These are phyloP conservation scores for Pyrrhoderma noxium DNA, from an alignment of 1,284 basidiomycete genomes.

Conservation along the genomic window DNA sequence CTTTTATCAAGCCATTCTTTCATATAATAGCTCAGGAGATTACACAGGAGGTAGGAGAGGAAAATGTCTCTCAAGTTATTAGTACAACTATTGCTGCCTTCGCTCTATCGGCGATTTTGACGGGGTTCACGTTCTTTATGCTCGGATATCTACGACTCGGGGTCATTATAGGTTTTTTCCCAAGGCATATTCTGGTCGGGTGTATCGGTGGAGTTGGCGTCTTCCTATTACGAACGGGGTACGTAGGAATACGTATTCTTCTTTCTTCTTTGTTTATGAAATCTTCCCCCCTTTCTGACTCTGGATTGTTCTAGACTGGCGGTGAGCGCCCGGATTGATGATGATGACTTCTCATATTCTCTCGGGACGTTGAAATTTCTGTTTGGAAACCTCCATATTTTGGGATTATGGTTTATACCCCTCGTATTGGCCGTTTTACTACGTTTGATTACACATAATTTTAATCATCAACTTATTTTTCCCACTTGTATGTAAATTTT, in stretches of 20 bases:
- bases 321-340: constrained; percentile 77
- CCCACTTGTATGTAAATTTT: constrained; percentile 61
- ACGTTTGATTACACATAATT: constrained; percentile 74
- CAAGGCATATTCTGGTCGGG: constrained; percentile 91
- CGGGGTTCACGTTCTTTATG: constrained; percentile 80
- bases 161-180: constrained; percentile 90
- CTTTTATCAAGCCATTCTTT: constrained; percentile 71
- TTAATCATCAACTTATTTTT: constrained; percentile 87
- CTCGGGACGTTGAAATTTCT: constrained; percentile 57
- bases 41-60: constrained; percentile 64
- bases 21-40: constrained; percentile 86
- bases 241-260: constrained; percentile 21
- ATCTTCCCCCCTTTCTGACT: too few species aligned
- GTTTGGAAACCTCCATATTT: constrained; percentile 51
- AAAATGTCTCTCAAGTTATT: constrained; percentile 65
- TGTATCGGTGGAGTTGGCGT: constrained; percentile 96
- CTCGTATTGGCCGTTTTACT: constrained; percentile 73
- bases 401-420: constrained; percentile 72
- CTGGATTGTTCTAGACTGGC: too few species aligned
- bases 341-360: constrained; percentile 73
- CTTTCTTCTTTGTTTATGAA: neutral
- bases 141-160: constrained; percentile 85
- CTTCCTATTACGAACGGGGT: constrained; percentile 88
- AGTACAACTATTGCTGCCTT: constrained; percentile 91
- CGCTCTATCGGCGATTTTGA: constrained; percentile 85